Conservation (phyloP, 139 green algal species). For the Ulvella scutata region DNA sequence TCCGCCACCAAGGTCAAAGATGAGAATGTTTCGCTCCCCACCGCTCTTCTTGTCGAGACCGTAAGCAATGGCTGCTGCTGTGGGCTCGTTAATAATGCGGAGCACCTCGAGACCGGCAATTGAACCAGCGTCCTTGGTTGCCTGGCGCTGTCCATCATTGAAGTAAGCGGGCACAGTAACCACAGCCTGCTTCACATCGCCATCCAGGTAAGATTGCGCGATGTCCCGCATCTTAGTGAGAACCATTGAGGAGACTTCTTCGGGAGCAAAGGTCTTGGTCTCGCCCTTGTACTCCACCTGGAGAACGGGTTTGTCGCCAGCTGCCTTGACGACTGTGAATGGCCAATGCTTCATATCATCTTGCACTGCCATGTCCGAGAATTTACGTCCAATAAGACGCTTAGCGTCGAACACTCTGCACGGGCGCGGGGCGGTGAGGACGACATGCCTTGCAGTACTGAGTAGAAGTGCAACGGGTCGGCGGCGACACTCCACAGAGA, state of each 20-base stretch:
- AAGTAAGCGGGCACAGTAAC: constrained; percentile 98
- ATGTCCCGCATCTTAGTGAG: constrained; percentile 96
- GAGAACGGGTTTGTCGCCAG: constrained; percentile 80
- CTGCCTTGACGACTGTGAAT: constrained; percentile 48
- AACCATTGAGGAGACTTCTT: constrained; percentile 96
- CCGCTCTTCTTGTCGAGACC: constrained; percentile 57
- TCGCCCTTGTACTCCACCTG: constrained; percentile 88
- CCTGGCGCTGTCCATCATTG: constrained; percentile 95
- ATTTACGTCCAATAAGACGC: constrained; percentile 88
- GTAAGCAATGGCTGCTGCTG: constrained; percentile 85
- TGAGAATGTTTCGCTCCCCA: constrained; percentile 73
- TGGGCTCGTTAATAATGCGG: constrained; percentile 96
- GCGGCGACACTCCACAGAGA: too few relatives aligned
- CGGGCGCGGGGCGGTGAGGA: too few relatives aligned
- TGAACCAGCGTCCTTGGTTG: constrained; percentile 90
- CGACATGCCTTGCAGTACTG: too few relatives aligned
- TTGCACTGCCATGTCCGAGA: constrained; percentile 67
- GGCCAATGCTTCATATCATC: constrained; percentile 85
- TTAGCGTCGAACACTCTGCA: constrained; percentile 89
- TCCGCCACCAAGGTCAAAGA: constrained; percentile 92
- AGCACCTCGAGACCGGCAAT: constrained; percentile 92
- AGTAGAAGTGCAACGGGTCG: too few relatives aligned
- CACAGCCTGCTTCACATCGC: constrained; percentile 75
- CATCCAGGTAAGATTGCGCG: constrained; percentile 53
- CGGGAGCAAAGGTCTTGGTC: constrained; percentile 76